Evolutionary conservation across 768 basidiomycete species (phyloP).

Genomic region (Lactarius psammicola): DNA sequence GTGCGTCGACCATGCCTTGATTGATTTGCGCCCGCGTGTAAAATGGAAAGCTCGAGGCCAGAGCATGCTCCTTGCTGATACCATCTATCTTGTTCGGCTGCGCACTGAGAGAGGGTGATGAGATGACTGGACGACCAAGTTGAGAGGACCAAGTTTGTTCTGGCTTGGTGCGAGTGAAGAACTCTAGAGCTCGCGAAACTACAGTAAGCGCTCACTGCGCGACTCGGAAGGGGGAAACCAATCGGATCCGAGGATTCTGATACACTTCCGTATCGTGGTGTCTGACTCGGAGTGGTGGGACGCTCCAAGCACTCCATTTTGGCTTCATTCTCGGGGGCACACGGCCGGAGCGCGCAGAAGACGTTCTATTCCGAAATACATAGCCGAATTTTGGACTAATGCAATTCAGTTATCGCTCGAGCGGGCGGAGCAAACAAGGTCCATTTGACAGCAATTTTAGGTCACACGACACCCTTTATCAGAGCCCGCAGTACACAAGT

Average conservation of each 20-base stretch:
- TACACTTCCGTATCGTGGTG: neutral
- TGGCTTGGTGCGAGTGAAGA: neutral
- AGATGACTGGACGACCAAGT: neutral
- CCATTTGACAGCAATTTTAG: conserved; percentile 3
- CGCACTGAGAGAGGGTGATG: neutral
- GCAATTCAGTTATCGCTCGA: conserved; percentile 2
- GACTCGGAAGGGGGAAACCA: neutral
- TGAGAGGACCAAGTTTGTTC: neutral
- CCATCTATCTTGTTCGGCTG: neutral
- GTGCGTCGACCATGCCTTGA: neutral
- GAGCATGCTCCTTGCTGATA: neutral
- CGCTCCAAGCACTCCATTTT: neutral
- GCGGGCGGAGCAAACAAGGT: conserved; percentile 1
- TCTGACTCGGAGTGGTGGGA: neutral
- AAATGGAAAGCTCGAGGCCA: neutral
- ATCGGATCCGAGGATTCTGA: neutral
- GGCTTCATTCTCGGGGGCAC: neutral
- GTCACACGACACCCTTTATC: conserved; percentile 23
- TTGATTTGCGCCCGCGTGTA: neutral
- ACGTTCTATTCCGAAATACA: neutral
- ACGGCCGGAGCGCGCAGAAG: neutral
- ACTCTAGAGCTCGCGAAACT: neutral
- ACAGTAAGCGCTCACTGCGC: too few relatives aligned
- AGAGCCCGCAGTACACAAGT: neutral
- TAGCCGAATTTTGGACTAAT: neutral